Percentiles rank a stretch among this genome's conserved stretches.
phyloP scores from a whole-genome alignment of 345 rosid genomes.

The Acer yangbiense region DNA sequence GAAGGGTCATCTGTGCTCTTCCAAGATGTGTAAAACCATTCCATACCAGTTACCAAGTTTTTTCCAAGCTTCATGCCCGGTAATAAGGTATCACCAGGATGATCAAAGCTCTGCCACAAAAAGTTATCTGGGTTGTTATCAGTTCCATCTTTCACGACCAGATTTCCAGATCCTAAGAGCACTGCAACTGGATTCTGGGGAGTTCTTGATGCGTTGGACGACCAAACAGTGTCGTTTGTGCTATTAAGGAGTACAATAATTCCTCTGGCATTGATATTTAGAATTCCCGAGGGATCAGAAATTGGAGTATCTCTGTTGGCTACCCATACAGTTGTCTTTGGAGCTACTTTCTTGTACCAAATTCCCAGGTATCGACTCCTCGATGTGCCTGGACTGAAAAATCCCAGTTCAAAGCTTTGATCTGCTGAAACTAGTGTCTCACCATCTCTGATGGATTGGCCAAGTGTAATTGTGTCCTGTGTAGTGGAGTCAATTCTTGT shows the following conservation, averaged over 20 bases:
- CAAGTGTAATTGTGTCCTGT: constrained; percentile 21
- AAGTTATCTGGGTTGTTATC: too few relatives aligned
- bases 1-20: too few relatives aligned
- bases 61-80: too few relatives aligned
- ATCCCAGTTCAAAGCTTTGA: constrained; percentile 34
- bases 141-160: too few relatives aligned
- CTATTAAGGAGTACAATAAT: constrained; percentile 12
- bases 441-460: constrained; percentile 22
- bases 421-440: constrained; percentile 25
- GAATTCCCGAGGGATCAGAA: constrained; percentile 13
- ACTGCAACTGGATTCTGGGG: too few relatives aligned
- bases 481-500: not conserved
- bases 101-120: too few relatives aligned
- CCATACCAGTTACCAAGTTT: too few relatives aligned
- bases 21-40: too few relatives aligned
- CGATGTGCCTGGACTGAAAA: constrained; percentile 27
- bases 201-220: too few relatives aligned
- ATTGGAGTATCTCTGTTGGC: constrained; percentile 29
- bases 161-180: too few relatives aligned
- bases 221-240: too few relatives aligned
- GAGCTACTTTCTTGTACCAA: constrained; percentile 26
- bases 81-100: too few relatives aligned
- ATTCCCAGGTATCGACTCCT: constrained; percentile 30
- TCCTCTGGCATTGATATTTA: constrained; percentile 12
- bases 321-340: constrained; percentile 25